Base-by-base conservation (phyloP, 164 flowering plant species). In the Hamamelis virginiana region DNA sequence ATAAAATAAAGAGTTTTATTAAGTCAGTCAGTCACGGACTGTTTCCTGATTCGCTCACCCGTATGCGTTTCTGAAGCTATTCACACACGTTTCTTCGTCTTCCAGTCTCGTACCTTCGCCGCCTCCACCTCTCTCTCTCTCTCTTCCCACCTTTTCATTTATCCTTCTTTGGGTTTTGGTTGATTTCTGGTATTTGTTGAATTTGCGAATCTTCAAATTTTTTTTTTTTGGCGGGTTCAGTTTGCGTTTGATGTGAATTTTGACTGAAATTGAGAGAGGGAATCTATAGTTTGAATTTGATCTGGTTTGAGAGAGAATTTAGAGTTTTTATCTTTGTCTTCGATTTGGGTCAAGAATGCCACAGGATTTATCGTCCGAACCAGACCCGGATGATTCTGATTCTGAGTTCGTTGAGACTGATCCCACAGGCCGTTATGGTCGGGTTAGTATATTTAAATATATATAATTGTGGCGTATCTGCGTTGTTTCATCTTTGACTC, bases 391-490 rank as follows among this genome's bases (percentile, higher is more conserved):
- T 50, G 97, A 91, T 69, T 59, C 89, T 0, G 91, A 86, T 65
- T 62, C 78, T 11, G 96, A 88, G 68, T 87, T 91, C 62, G 89
- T 85, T 4, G 97, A 96, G 85, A 67, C 84, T 74, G 99, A 96
- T 83, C 97, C 98, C 22, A 76, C 87, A 28, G 86, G 87, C 70
- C 91, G 99, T 22, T 93, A 91, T 63, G 98, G 96, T 57, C 94
- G 97, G 76, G 97, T 92, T 10, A 73, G 93, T 87, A 26, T 21
- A 28, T 64, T 18, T 47, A 1, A n/a, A 19, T 67, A 1, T 13
- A 15, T 46, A 19, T 25, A 25, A 19, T 4, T 33, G 23, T 16
- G 19, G n/a, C n/a, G 21, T 11, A 21, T 44, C 22, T 73, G 52
- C 47, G 26, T 69, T 52, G 66, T 4, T 60, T 33, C 53, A 28